A percentile compares a stretch with the other conserved stretches of the same genome.
phyloP scores from a whole-genome alignment of 2,329 filamentous ascomycete genomes.

The Chaetomium sp. region DNA sequence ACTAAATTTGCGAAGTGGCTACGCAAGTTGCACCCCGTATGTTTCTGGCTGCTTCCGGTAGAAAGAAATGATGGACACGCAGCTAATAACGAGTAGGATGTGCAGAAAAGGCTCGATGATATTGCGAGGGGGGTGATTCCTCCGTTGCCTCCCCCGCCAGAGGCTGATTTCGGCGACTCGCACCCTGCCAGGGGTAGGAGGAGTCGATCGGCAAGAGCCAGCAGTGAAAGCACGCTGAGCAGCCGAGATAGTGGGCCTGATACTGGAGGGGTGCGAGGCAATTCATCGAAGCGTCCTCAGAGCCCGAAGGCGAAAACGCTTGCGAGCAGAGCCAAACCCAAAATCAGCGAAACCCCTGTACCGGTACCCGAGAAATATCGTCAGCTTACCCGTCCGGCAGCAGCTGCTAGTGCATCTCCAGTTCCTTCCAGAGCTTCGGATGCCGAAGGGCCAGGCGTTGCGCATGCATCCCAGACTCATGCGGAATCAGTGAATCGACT shows the following conservation, averaged over 20 bases:
- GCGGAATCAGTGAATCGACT: constrained; percentile 21
- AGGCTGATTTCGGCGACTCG: neutral
- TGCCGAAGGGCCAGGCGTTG: neutral
- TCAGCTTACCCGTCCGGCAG: neutral
- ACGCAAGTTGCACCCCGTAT: constrained; percentile 34
- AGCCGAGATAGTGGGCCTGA: constrained; percentile 19
- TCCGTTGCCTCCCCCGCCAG: neutral
- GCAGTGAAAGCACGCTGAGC: neutral
- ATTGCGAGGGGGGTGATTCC: constrained; percentile 7
- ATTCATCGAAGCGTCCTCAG: constrained; percentile 2
- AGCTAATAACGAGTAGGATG: constrained; percentile 9
- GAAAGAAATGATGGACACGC: neutral
- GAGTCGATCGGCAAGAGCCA: constrained; percentile 21
- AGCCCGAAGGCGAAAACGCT: constrained; percentile 10
- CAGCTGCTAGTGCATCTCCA: neutral
- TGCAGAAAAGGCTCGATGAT: constrained; percentile 13
- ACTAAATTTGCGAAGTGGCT: constrained; percentile 48
- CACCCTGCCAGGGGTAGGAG: constrained; percentile 15
- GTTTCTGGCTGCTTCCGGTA: constrained; percentile 12
- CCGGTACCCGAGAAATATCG: constrained; percentile 17
- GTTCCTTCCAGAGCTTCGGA: neutral
- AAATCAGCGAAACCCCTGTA: constrained; percentile 15
- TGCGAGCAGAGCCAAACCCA: constrained; percentile 7
- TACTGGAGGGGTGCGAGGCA: constrained; percentile 26
- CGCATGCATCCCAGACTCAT: neutral